Base-by-base conservation (phyloP, 768 basidiomycete genomes). In the Lactifluus piperatus region DNA sequence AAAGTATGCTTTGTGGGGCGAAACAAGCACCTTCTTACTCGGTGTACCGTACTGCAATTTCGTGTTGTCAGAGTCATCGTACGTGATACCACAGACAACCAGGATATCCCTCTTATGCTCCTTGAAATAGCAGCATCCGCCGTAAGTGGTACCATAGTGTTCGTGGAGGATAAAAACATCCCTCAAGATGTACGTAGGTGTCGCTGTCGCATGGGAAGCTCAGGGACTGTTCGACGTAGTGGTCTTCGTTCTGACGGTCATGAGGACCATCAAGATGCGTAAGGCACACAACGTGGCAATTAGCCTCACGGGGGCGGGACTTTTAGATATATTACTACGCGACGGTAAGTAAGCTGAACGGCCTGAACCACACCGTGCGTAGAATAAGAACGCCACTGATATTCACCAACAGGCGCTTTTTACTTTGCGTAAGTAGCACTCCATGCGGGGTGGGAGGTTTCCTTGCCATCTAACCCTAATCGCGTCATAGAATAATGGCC, bases 341-440 rank as follows among this genome's bases (percentile, higher is more conserved):
- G 81, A 83, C 64, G 81, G 82, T 80, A 57, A 57, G 76, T 71
- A 24, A 26, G 36, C 20, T 24, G 24, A 32, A 7, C 24, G 41
- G 24, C 39, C 4, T 26, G 39, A 34, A 34, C 34, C 34, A 34
- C 8, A 11, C 13, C 30, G 27, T 3, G 44, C 18, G 32, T 27
- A 27, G 51, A 27, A 50, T 16, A 30, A 27, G 11, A 48, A 22
- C 30, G n/a, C 7, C 53, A 48, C 13, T 51, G 58, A 29, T 20
- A 45, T 26, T 27, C 37, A 44, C 10, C 9, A 30, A 20, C 56
- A 81, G 81, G 81, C 54, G 76, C 79, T 2, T 66, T 83, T 24
- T 83, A 82, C 65, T 83, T 80, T 62, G 78, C 74, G 81, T 82
- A 60, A 70, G 79, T 62, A 5, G 34, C 20, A 52, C 45, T n/a